A percentile compares a stretch with the other conserved stretches of the same genome.
Conservation (phyloP, 805 yeast species). For the Myxozyma udenii region DNA sequence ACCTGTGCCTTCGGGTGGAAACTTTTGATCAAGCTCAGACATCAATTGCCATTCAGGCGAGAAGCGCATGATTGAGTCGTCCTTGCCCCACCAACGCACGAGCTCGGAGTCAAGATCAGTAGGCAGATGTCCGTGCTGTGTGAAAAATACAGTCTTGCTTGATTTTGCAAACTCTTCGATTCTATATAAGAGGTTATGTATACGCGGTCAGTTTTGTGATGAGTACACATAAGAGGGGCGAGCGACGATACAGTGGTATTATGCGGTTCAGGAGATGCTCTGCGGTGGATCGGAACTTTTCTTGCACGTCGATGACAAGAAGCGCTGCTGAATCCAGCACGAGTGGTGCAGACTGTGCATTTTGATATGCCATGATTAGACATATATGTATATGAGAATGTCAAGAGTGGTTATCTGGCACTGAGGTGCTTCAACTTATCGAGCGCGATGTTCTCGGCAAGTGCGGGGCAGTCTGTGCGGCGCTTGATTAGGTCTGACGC, state of each 20-base stretch:
- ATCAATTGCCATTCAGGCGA: constrained; percentile 23
- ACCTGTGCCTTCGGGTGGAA: not conserved
- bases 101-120: constrained; percentile 14
- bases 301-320: constrained; percentile 26
- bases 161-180: constrained; percentile 5
- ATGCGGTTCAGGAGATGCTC: too few relatives aligned
- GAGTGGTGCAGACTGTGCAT: constrained; percentile 14
- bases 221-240: too few relatives aligned
- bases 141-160: constrained; percentile 19
- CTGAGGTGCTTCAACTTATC: too few relatives aligned
- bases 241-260: too few relatives aligned
- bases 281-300: constrained; percentile 17
- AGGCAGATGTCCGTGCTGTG: constrained; percentile 23
- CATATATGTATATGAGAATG: too few relatives aligned
- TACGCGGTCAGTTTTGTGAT: too few relatives aligned
- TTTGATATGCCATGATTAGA: constrained; percentile 12
- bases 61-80: constrained; percentile 21
- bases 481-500: too few relatives aligned
- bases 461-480: too few relatives aligned
- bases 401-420: too few relatives aligned
- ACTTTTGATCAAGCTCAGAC: constrained; percentile 8
- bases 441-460: too few relatives aligned
- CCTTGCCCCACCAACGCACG: constrained; percentile 22
- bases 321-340: constrained; percentile 13
- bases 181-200: not conserved